Evolutionary conservation across 352 stramenopile genomes (phyloP), one percentile per base, ranked within the genome.

Genomic region (Globisporangium uncinulatum): DNA sequence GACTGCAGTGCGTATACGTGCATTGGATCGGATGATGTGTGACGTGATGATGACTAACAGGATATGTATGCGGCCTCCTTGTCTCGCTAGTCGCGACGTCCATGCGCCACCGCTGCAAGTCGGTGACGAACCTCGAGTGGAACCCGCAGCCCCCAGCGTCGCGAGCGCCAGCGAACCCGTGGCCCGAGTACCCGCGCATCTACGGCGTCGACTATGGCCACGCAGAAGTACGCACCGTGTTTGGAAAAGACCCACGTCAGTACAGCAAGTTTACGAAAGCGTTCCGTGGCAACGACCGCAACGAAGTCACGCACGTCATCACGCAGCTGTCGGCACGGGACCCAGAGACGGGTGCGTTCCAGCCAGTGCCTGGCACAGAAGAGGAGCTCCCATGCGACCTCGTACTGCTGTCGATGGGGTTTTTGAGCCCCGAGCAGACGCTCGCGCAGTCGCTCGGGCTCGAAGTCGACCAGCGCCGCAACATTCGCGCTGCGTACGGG

Each of bases 161-260:
- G 62, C 94, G 97, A 51, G 92, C 94, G n/a, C 64, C 86, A 0
- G 70, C 89, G 63, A 99, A 99, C 77, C 96, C 96, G 50, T 99
- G 97, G 97, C 97, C 96, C 3, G 89, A 98, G 73, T 99, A 97
- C 88, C 97, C 97, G 52, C 95, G 96, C 61, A 91, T 98, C 45
- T 98, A 95, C 75, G 93, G 96, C 56, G 86, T 98, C n/a, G 97
- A 99, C 70, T 99, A 99, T 61, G 96, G 97, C 47, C 97, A 99
- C 77, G 94, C 89, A 37, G 97, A 99, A 84, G 94, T 98, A 37
- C 75, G 75, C 17, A 73, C 76, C 1, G 69, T 99, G 84, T 95
- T 97, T 73, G 69, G 92, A 79, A 58, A 96, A 71, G 94, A 99
- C 87, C 86, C 86, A 41, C 76, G 86, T 13, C 69, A 82, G 60